Evolutionary conservation across 2,329 filamentous ascomycete species (phyloP), one percentile per base, ranked within the genome.

Genomic region (Thielaviopsis cerberus): DNA sequence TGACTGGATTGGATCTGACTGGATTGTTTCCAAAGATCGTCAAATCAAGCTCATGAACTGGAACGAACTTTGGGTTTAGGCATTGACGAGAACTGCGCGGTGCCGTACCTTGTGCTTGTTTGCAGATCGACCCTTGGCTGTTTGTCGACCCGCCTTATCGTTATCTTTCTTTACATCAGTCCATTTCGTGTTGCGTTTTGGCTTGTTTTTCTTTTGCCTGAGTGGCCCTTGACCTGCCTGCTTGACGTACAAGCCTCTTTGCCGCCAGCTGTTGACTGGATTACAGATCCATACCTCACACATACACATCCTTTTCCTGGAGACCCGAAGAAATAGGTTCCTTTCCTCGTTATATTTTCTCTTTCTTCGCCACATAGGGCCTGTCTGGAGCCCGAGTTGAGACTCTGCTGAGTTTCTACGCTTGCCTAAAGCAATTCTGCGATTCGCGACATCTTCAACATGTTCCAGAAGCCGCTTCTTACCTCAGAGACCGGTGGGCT

Each of bases 401-500:
- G 34, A 54, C 4, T 41, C n/a, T 13, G n/a, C n/a, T 20, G n/a
- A 22, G n/a, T 22, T 10, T 48, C n/a, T n/a, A 10, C 41, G n/a
- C 11, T n/a, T n/a, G 41, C 7, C 20, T 11, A 10, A 22, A n/a
- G 2, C n/a, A 7, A 48, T 56, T 45, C 13, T 34, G 34, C 51
- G 15, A 27, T 15, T 27, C 51, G 15, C 26, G n/a, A 34, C 2
- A 54, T 22, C 15, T 1, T 15, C 4, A 34, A 23, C 34, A 58
- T 56, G 48, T 52, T 58, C 25, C 23, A 53, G 17, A 60, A 58
- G 51, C 59, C 59, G 20, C 48, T 61, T 22, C 56, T 61, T 23
- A 58, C 53, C 6, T 26, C 53, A 11, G 59, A 61, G 22, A 24
- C 27, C 3, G 59, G 59, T 23, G 57, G 48, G 41, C 57, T 48